Base-by-base conservation (phyloP, 257 asterid species). In the Solanum bukasovii region DNA sequence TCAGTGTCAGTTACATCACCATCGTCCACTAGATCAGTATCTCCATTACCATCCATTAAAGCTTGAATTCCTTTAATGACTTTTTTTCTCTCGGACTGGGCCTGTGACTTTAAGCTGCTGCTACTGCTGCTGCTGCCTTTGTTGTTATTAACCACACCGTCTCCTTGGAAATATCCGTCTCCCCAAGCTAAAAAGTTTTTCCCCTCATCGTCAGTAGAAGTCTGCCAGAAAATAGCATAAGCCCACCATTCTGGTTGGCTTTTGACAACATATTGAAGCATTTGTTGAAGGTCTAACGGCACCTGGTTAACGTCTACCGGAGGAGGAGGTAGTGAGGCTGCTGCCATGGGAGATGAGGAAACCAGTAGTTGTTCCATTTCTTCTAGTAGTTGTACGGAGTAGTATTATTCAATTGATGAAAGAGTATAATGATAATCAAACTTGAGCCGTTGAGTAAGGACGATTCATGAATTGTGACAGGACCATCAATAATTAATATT, bases 81-180 rank as follows among this genome's bases (percentile, higher is more conserved):
- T 20, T 93, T 93, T 89, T 73, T 90, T 9, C 98, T 84, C 77
- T 95, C 96, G 7, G 93, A 91, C 86, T 91, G 95, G 23, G 70
- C 38, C 87, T 3, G 92, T 18, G 75, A 27, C 1, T 34, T 3
- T 68, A 4, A 1, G 42, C 7, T 52, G 85, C 6, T 14, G 44
- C 25, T 67, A 1, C 52, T 4, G 79, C 70, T 2, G 38, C 35
- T 25, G n/a, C 14, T 20, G 65, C 46, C 85, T 52, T n/a, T 13
- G 33, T 78, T 46, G 38, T 9, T 56, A 59, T 4, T 8, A 59
- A 31, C 78, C 56, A n/a, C 61, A 52, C 71, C 70, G 6, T 93
- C 89, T 18, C 95, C 98, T 23, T 93, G 95, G 67, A 95, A 96
- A 78, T 92, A 91, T 86, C 97, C 95, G 82, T 94, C 97, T 34